Evolutionary conservation across 352 stramenopile genomes (phyloP).

Genomic region (Blastocystis sp.): DNA sequence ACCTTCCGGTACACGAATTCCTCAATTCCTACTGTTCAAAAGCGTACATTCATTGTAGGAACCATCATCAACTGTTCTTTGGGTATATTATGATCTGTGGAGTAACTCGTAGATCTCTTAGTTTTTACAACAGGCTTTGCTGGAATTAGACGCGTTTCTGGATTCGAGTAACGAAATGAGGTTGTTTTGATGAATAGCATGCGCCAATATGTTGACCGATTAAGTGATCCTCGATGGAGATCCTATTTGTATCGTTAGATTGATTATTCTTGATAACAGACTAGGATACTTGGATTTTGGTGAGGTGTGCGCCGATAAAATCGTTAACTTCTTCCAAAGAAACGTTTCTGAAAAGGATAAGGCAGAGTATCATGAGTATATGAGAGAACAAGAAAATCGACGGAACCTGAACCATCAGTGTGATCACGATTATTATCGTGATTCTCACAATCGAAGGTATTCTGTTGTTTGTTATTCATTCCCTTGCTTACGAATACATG

Average conservation of each 20-base stretch:
- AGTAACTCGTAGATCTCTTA: background rate
- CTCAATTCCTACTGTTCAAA: background rate
- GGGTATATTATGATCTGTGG: background rate
- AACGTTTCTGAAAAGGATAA: background rate
- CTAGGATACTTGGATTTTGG: constrained; percentile 22
- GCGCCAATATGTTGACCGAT: background rate
- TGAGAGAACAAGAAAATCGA: background rate
- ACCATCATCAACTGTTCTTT: constrained; percentile 8
- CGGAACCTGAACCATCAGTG: background rate
- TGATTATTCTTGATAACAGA: background rate
- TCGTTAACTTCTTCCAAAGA: background rate
- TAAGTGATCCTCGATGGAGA: background rate
- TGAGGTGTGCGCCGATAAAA: constrained; percentile 4
- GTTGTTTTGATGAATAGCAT: background rate
- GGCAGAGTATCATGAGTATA: background rate
- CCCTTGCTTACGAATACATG: too few species aligned
- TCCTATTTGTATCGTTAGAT: background rate
- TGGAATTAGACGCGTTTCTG: background rate
- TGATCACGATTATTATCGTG: too few species aligned
- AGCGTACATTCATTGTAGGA: background rate
- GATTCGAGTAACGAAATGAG: background rate
- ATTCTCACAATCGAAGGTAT: too few species aligned
- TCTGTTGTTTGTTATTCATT: too few species aligned
- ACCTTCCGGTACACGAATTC: background rate
- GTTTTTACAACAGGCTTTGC: background rate